Conservation (phyloP, 495 filamentous ascomycete species). For the Daldinia loculata region DNA sequence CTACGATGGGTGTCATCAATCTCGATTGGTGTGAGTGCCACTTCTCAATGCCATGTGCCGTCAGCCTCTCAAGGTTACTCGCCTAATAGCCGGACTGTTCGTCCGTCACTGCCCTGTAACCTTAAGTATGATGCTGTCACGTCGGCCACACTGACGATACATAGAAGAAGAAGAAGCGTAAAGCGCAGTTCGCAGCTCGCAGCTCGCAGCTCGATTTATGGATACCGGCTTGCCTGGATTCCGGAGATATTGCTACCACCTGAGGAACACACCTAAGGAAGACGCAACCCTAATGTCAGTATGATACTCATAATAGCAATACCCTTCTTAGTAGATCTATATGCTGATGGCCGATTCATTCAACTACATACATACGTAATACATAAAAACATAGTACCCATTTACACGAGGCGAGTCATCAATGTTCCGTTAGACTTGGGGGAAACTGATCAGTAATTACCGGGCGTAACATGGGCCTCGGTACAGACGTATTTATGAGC, state of each 20-base stretch:
- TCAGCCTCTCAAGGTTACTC: conserved; percentile 39
- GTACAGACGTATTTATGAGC: background rate
- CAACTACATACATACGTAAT: background rate
- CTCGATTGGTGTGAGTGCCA: conserved; percentile 35
- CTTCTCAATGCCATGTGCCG: conserved; percentile 37
- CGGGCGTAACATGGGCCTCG: conserved; percentile 3
- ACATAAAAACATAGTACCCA: background rate
- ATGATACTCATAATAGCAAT: background rate
- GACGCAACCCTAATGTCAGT: conserved; percentile 3
- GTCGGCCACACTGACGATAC: conserved; percentile 19
- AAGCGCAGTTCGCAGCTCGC: too few species aligned
- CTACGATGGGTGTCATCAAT: conserved; percentile 26
- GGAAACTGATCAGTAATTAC: conserved; percentile 12
- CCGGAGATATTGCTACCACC: conserved; percentile 2
- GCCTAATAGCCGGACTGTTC: conserved; percentile 29
- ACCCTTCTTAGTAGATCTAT: background rate
- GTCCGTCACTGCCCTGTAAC: conserved; percentile 27
- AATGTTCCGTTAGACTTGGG: conserved; percentile 12
- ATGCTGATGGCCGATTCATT: background rate
- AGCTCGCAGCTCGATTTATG: conserved; percentile 7
- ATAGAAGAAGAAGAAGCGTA: background rate
- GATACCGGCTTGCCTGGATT: conserved; percentile 1
- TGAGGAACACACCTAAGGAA: background rate
- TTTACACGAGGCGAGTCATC: conserved; percentile 7
- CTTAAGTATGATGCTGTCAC: conserved; percentile 16